phyloP scores from a whole-genome alignment of 2,329 filamentous ascomycete species.

The Drechmeria coniospora region DNA sequence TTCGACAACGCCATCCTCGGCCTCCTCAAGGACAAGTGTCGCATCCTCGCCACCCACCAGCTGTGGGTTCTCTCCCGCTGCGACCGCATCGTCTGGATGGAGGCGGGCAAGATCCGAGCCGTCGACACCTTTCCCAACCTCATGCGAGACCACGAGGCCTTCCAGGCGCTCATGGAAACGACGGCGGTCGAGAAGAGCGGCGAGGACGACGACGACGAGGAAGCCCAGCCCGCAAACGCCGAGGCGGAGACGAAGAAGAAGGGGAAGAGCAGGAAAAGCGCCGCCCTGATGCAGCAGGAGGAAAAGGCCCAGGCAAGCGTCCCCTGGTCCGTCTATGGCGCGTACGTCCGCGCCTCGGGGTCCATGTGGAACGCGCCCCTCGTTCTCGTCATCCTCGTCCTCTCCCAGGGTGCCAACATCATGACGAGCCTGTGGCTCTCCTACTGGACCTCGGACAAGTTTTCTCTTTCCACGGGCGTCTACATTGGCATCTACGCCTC shows the following conservation, averaged over 20 bases:
- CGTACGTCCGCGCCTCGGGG: slow-evolving; percentile 64
- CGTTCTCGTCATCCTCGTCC: slow-evolving; percentile 43
- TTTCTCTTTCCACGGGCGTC: slow-evolving; percentile 44
- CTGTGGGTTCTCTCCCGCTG: slow-evolving; percentile 83
- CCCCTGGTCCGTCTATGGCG: slow-evolving; percentile 62
- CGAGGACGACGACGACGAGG: slow-evolving; percentile 32
- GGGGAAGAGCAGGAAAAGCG: slow-evolving; percentile 42
- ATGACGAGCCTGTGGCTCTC: slow-evolving; percentile 83
- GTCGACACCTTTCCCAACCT: slow-evolving; percentile 82
- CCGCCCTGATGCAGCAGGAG: slow-evolving; percentile 54
- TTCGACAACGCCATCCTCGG: slow-evolving; percentile 92
- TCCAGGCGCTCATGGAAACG: slow-evolving; percentile 73
- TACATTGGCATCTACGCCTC: slow-evolving; percentile 63
- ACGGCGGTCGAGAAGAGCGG: slow-evolving; percentile 56
- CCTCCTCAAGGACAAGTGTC: slow-evolving; percentile 73
- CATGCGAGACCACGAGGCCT: slow-evolving; percentile 63
- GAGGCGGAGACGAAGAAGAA: slow-evolving; percentile 23
- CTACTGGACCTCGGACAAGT: slow-evolving; percentile 79
- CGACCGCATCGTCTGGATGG: slow-evolving; percentile 87
- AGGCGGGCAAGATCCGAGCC: slow-evolving; percentile 68
- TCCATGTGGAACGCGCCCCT: slow-evolving; percentile 53
- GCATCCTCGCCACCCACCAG: slow-evolving; percentile 87
- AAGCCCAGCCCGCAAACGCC: slow-evolving; percentile 20
- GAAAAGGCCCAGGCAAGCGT: slow-evolving; percentile 63
- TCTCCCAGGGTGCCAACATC: slow-evolving; percentile 75